Evolutionary conservation across 2,329 filamentous ascomycete genomes (phyloP), one percentile per base, ranked within the genome.

Genomic region (Simplicillium aogashimaense): DNA sequence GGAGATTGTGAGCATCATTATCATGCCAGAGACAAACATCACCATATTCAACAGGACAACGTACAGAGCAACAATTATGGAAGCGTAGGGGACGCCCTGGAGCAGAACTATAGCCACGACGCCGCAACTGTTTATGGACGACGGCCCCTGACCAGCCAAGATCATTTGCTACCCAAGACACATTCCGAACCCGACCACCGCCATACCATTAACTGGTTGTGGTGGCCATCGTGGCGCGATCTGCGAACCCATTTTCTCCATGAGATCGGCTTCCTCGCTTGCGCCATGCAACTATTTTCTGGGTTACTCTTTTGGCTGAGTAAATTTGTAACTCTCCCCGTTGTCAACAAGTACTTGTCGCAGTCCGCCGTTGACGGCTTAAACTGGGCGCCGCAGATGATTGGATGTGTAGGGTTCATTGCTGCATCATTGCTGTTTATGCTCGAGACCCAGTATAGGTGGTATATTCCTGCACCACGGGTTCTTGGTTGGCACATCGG

Each of bases 401-500:
- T 83, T 3, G 79, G 80, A 3, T 78, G 78, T 1, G 52, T 54
- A 0, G 75, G 78, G 3, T 83, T 84, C 56, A 70, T 82, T 43
- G 50, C 78, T 17, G 79, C 65, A 7, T 64, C 69, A 16, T 50
- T 61, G 3, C 56, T 83, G 2, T 83, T 81, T 56, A 81, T 81
- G 69, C 50, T 83, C 7, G 80, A 84, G 55, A 81, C 77, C 3
- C 79, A 83, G 55, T 53, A 65, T 32, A 69, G 64, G 36, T 84
- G 80, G 79, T 83, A 74, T 48, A 58, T 63, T 11, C 78, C 80
- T 0, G 74, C 76, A 0, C 65, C 63, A 3, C 51, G 56, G 3
- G 61, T 76, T 1, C 63, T 84, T 2, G 79, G 79, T 3, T 83
- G 79, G 80, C 76, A 83, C 54, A 72, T 84, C 47, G 79, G 76